phyloP scores from a whole-genome alignment of 73 alveolate genomes.

The Stentor coeruleus region DNA sequence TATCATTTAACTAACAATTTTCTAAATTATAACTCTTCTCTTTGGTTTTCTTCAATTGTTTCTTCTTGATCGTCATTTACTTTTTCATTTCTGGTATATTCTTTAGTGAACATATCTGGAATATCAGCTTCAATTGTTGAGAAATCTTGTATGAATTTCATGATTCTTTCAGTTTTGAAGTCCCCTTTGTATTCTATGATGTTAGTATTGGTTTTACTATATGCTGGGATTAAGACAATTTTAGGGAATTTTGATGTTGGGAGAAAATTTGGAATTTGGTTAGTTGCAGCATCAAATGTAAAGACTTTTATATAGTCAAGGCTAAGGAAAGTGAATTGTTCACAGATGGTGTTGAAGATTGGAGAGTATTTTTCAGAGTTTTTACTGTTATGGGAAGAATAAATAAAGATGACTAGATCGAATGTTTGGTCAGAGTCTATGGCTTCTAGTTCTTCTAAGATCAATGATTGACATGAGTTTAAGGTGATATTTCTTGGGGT shows the following conservation, averaged over 20 bases:
- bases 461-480: too few species aligned
- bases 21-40: too few species aligned
- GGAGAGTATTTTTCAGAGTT: background rate
- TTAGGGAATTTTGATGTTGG: background rate
- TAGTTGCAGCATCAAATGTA: background rate
- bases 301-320: background rate
- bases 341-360: background rate
- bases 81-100: too few species aligned
- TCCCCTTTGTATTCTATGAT: background rate
- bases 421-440: background rate
- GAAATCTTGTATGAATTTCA: background rate
- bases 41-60: too few species aligned
- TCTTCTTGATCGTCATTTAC: too few species aligned
- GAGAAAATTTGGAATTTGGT: background rate
- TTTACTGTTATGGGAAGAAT: conserved; percentile 1
- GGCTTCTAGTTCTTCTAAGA: background rate
- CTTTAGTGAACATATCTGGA: too few species aligned
- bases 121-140: background rate
- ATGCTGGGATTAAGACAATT: conserved; percentile 12
- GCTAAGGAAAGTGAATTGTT: background rate
- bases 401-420: background rate
- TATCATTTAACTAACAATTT: too few species aligned
- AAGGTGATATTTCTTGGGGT: too few species aligned
- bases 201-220: background rate
- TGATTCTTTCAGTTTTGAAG: background rate